A percentile compares a stretch with the other conserved stretches of the same genome.
These are phyloP conservation scores for Hevea brasiliensis DNA, from an alignment of 345 rosid genomes.

Conservation along the genomic window DNA sequence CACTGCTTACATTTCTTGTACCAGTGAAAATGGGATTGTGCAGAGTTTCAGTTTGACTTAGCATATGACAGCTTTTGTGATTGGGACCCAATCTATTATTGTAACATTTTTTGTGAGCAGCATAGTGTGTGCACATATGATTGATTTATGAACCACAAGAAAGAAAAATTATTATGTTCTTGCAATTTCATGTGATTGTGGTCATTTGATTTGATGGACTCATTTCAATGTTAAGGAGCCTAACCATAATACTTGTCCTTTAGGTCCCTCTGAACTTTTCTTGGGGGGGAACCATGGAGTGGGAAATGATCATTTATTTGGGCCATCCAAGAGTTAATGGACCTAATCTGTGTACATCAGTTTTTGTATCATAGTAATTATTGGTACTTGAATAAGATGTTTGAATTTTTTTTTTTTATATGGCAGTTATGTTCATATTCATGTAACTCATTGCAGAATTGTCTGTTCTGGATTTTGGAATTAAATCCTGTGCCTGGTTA, in stretches of 20 bases:
- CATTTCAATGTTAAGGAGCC: neutral
- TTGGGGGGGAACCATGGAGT: neutral
- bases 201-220: neutral
- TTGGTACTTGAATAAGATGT: neutral
- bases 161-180: no score
- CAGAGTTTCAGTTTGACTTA: neutral
- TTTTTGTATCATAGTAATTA: neutral
- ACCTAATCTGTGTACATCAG: neutral
- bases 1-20: neutral
- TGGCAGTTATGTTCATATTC: slow-evolving; percentile 1
- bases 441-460: slow-evolving; percentile 7
- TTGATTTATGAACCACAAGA: neutral
- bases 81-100: neutral
- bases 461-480: slow-evolving; percentile 1
- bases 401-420: neutral
- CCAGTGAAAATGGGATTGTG: neutral
- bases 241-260: neutral
- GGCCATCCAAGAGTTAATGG: neutral
- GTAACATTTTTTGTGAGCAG: neutral
- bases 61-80: no score
- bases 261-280: neutral
- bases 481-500: slow-evolving; percentile 28
- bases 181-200: neutral
- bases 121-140: neutral
- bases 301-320: neutral